Conservation (phyloP, 2,329 filamentous ascomycete genomes). For the Thielaviopsis euricoi region DNA sequence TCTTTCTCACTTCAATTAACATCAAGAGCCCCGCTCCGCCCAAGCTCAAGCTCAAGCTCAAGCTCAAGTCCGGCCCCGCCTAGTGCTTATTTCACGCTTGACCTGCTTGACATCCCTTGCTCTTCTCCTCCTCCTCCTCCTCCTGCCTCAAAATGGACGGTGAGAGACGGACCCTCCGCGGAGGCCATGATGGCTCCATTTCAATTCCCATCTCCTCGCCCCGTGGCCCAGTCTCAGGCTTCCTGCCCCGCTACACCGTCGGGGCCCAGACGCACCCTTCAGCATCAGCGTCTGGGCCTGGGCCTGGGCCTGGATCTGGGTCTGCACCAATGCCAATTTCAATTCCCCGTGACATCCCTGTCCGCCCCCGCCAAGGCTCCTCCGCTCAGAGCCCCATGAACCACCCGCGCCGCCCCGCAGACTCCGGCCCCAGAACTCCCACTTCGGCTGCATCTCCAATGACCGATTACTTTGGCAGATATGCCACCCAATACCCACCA, state of each 20-base stretch:
- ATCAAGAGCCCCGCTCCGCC: too few relatives aligned
- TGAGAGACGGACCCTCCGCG: conserved; percentile 8
- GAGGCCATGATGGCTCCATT: conserved; percentile 1
- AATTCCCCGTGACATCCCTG: not conserved
- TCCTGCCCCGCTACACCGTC: not conserved
- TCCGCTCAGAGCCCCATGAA: not conserved
- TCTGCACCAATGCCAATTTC: not conserved
- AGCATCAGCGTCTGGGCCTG: too few relatives aligned
- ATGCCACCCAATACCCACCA: not conserved
- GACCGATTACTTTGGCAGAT: not conserved
- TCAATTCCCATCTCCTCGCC: conserved; percentile 1
- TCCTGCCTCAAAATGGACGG: conserved; percentile 5
- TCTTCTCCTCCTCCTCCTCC: conserved; percentile 1
- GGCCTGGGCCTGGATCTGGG: too few relatives aligned
- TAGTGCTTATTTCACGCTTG: not conserved
- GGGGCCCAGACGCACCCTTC: not conserved
- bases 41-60: too few relatives aligned
- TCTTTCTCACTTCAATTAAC: too few relatives aligned
- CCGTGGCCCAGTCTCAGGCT: not conserved
- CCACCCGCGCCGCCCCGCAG: not conserved
- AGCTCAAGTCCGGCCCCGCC: too few relatives aligned
- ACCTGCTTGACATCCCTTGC: not conserved
- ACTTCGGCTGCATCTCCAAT: not conserved
- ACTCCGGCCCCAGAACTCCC: not conserved
- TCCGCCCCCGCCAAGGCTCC: not conserved